Percentiles rank a stretch among this genome's conserved stretches.
Evolutionary conservation across 129 eudicot genomes (phyloP).

Genomic region (Smallanthus sonchifolius): DNA sequence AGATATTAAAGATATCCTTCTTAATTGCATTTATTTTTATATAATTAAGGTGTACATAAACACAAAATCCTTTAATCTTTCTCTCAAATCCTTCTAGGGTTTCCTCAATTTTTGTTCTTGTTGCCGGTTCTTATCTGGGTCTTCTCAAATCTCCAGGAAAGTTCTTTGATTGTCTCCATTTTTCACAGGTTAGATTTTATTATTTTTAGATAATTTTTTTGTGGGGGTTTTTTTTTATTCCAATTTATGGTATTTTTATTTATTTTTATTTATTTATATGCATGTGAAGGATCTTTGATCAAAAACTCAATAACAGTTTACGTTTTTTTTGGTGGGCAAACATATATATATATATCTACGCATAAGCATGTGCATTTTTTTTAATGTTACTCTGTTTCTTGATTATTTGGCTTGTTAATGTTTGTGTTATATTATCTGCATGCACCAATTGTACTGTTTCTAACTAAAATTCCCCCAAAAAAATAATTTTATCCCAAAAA

Average conservation of each 20-base stretch:
- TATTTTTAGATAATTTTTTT: background rate
- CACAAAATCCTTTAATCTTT: slow-evolving; percentile 21
- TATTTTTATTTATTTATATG: background rate
- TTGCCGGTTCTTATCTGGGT: slow-evolving; percentile 13
- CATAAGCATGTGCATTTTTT: background rate
- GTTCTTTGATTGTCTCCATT: slow-evolving; percentile 10
- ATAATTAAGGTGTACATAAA: slow-evolving; percentile 21
- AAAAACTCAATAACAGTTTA: background rate
- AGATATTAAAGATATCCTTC: background rate
- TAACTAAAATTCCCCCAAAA: background rate
- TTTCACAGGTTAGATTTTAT: slow-evolving; percentile 20
- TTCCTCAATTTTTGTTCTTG: slow-evolving; percentile 2
- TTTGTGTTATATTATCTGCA: slow-evolving; percentile 7
- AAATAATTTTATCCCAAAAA: background rate
- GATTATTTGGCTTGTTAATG: background rate
- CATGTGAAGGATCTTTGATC: background rate
- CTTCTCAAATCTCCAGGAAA: slow-evolving; percentile 5
- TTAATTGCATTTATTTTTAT: slow-evolving; percentile 26
- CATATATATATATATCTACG: too few species aligned
- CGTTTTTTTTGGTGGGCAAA: background rate
- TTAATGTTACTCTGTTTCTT: slow-evolving; percentile 1
- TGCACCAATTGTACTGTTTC: background rate
- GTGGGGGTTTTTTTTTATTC: background rate
- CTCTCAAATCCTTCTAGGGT: slow-evolving; percentile 21
- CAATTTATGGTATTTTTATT: background rate